Conservation (phyloP, 768 basidiomycete species). For the Leccinellum rugosiceps region DNA sequence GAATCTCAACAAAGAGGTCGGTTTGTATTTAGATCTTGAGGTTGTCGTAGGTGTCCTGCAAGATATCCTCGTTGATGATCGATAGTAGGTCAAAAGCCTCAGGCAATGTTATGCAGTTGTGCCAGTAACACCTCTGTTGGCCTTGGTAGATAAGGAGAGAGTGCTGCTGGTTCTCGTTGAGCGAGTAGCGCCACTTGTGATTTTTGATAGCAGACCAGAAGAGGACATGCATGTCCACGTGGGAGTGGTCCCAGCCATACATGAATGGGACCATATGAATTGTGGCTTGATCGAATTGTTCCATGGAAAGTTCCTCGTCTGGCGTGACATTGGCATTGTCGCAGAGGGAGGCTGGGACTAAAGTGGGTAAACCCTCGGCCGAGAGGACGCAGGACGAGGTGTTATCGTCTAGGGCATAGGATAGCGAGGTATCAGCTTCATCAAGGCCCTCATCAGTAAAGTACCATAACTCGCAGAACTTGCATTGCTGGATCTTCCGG, state of each 20-base stretch:
- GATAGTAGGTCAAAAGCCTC: neutral
- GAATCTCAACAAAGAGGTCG: too few relatives aligned
- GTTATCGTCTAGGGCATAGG: neutral
- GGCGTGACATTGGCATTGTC: neutral
- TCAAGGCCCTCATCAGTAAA: neutral
- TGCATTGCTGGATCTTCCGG: neutral
- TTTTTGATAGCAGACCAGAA: neutral
- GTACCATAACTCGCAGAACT: slow-evolving; percentile 1
- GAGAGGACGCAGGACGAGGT: neutral
- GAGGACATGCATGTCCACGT: neutral
- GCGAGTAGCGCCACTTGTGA: neutral
- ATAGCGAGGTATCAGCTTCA: neutral
- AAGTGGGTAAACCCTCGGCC: neutral
- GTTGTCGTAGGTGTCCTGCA: slow-evolving; percentile 21
- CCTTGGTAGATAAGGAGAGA: slow-evolving; percentile 4
- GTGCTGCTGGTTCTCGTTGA: neutral
- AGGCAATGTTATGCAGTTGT: neutral
- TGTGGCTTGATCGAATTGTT: neutral
- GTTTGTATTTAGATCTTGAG: slow-evolving; percentile 34
- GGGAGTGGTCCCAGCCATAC: neutral
- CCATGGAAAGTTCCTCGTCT: neutral
- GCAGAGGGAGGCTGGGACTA: neutral
- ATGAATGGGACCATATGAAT: neutral
- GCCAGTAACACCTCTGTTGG: slow-evolving; percentile 23
- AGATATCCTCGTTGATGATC: neutral